phyloP scores from a whole-genome alignment of 2,329 filamentous ascomycete species.

The Dothistroma pini region DNA sequence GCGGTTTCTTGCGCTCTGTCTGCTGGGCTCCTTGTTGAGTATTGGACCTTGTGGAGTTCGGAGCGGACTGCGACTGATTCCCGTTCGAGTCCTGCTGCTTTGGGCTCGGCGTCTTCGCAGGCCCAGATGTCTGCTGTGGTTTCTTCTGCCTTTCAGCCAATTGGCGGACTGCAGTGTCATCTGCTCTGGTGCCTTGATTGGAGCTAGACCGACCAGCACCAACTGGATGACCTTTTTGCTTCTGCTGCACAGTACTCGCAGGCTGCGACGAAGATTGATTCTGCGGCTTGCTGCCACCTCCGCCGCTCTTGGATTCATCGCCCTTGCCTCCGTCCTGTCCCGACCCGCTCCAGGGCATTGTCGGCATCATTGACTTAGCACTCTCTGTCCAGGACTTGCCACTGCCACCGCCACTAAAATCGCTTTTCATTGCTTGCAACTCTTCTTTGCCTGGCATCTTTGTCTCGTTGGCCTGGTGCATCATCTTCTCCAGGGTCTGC shows the following conservation, averaged over 20 bases:
- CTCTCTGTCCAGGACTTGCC: not conserved
- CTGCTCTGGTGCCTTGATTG: conserved; percentile 12
- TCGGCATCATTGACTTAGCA: conserved; percentile 2
- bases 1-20: conserved; percentile 16
- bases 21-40: conserved; percentile 1
- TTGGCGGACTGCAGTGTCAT: conserved; percentile 1
- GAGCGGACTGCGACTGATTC: not conserved
- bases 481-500: conserved; percentile 31
- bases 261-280: not conserved
- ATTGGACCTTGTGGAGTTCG: not conserved
- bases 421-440: conserved; percentile 16
- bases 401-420: not conserved
- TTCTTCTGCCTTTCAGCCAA: not conserved
- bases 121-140: not conserved
- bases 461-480: conserved; percentile 29
- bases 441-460: conserved; percentile 24
- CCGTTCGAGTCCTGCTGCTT: not conserved
- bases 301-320: not conserved
- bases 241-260: not conserved
- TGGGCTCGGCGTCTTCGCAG: not conserved
- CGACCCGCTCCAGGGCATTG: conserved; percentile 4
- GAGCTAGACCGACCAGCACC: conserved; percentile 3
- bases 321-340: not conserved
- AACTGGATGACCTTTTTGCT: not conserved
- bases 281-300: not conserved